phyloP scores from a whole-genome alignment of 1,284 basidiomycete genomes.

The Cerioporus squamosus region DNA sequence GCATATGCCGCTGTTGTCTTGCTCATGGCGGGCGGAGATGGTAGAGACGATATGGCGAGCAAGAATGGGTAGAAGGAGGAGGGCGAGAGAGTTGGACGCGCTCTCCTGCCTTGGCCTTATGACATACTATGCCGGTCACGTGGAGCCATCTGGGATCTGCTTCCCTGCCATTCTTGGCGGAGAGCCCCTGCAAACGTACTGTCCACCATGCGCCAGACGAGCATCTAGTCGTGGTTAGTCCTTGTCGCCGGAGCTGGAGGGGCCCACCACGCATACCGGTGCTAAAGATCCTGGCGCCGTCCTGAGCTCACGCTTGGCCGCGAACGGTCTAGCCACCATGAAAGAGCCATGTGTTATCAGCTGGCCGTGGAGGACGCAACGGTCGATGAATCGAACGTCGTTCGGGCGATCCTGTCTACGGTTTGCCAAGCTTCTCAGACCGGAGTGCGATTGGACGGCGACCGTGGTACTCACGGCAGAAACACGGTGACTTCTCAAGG shows the following conservation, averaged over 20 bases:
- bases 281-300: not conserved
- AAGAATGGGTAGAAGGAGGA: slow-evolving; percentile 2
- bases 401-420: not conserved
- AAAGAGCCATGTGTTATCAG: slow-evolving; percentile 2
- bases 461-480: not conserved
- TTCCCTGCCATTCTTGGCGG: slow-evolving; percentile 18
- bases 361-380: too few relatives aligned
- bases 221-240: not conserved
- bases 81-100: slow-evolving; percentile 23
- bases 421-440: not conserved
- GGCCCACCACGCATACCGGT: not conserved
- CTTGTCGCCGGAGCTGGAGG: slow-evolving; percentile 7
- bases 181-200: not conserved
- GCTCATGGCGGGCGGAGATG: slow-evolving; percentile 23
- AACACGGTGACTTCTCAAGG: too few relatives aligned
- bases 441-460: not conserved
- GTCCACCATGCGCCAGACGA: not conserved
- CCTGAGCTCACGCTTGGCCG: slow-evolving; percentile 2
- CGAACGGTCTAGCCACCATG: slow-evolving; percentile 11
- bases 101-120: slow-evolving; percentile 19
- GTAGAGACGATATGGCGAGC: not conserved
- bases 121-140: slow-evolving; percentile 24
- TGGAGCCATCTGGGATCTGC: slow-evolving; percentile 15
- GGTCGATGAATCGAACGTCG: not conserved
- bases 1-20: slow-evolving; percentile 28